Percentiles rank a stretch among this genome's conserved stretches.
Evolutionary conservation across 2,329 filamentous ascomycete species (phyloP).

Genomic region (Neopestalotiopsis sp.): DNA sequence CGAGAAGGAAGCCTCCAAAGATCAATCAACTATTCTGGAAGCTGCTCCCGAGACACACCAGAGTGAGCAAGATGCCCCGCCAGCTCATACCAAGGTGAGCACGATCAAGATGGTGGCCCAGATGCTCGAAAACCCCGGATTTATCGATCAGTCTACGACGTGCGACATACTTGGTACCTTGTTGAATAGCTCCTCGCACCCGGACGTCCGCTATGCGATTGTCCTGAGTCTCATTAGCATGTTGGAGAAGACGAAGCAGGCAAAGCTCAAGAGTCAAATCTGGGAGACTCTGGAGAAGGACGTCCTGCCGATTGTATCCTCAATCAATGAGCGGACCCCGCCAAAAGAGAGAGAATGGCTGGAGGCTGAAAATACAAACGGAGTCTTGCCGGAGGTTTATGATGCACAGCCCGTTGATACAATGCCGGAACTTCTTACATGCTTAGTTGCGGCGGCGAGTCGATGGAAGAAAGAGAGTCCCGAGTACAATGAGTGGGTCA

Average conservation of each 20-base stretch:
- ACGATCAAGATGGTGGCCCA: slow-evolving; percentile 45
- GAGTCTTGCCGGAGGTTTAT: slow-evolving; percentile 23
- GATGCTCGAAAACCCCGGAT: slow-evolving; percentile 35
- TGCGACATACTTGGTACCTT: slow-evolving; percentile 36
- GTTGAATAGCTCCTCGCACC: slow-evolving; percentile 36
- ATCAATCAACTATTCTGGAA: slow-evolving; percentile 1
- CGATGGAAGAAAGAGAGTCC: slow-evolving; percentile 14
- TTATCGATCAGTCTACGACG: slow-evolving; percentile 31
- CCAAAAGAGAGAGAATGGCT: slow-evolving; percentile 37
- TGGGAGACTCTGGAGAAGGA: slow-evolving; percentile 33
- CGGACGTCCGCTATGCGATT: slow-evolving; percentile 38
- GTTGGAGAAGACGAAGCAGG: slow-evolving; percentile 22
- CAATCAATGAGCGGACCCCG: slow-evolving; percentile 36
- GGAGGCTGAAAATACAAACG: slow-evolving; percentile 18
- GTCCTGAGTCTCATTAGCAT: slow-evolving; percentile 35
- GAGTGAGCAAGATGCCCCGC: not conserved
- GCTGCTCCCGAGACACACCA: not conserved
- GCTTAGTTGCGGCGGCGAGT: slow-evolving; percentile 17
- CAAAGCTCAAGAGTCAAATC: slow-evolving; percentile 28
- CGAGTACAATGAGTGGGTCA: slow-evolving; percentile 25
- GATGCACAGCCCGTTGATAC: slow-evolving; percentile 17
- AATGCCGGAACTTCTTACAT: slow-evolving; percentile 25
- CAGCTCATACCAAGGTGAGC: slow-evolving; percentile 38
- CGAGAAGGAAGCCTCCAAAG: slow-evolving; percentile 24
- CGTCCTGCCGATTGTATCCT: slow-evolving; percentile 35